Conservation (phyloP, 768 basidiomycete species). For the Boletus pseudopeckii region DNA sequence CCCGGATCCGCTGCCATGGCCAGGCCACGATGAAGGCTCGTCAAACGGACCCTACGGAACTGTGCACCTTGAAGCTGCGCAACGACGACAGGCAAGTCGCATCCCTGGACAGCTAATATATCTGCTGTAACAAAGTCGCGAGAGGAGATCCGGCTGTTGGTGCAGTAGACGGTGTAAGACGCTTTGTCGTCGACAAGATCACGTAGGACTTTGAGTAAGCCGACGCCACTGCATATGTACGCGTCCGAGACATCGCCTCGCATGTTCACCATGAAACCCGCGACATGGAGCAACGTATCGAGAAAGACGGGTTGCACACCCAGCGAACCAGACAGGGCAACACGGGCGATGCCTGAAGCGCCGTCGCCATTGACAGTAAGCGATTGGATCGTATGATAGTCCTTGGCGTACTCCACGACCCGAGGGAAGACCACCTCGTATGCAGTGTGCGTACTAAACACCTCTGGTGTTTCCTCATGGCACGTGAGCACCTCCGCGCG, state of each 20-base stretch:
- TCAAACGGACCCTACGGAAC: slow-evolving; percentile 55
- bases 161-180: slow-evolving; percentile 52
- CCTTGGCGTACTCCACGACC: slow-evolving; percentile 58
- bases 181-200: slow-evolving; percentile 38
- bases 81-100: slow-evolving; percentile 41
- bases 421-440: slow-evolving; percentile 71
- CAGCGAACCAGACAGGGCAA: slow-evolving; percentile 43
- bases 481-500: slow-evolving; percentile 32
- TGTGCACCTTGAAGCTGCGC: slow-evolving; percentile 55
- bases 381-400: slow-evolving; percentile 56
- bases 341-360: slow-evolving; percentile 49
- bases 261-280: slow-evolving; percentile 68
- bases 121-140: slow-evolving; percentile 49
- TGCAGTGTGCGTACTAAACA: slow-evolving; percentile 50
- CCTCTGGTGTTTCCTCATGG: slow-evolving; percentile 34
- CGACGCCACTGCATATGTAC: slow-evolving; percentile 61
- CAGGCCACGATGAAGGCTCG: slow-evolving; percentile 47
- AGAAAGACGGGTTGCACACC: slow-evolving; percentile 55
- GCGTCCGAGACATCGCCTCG: slow-evolving; percentile 48
- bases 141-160: slow-evolving; percentile 40
- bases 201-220: slow-evolving; percentile 45
- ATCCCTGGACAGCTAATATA: slow-evolving; percentile 45
- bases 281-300: slow-evolving; percentile 65
- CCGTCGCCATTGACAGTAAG: slow-evolving; percentile 48
- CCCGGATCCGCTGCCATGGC: slow-evolving; percentile 29